Base-by-base conservation (phyloP, 495 filamentous ascomycete genomes). In the Penicillium angulare region DNA sequence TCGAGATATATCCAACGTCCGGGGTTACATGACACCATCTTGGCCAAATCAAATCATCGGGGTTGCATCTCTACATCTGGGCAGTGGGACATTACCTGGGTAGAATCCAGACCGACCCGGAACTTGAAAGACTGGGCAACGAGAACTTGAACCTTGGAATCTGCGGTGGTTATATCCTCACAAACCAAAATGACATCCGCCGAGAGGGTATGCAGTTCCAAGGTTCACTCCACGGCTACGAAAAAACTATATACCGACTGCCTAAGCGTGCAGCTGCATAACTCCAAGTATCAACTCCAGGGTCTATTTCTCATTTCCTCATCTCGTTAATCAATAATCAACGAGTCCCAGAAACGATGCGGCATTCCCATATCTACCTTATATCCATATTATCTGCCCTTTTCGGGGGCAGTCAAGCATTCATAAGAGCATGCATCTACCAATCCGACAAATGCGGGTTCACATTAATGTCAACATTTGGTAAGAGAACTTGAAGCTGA, bases 401-500 rank as follows among this genome's bases (percentile, higher is more conserved):
- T 3, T 20, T 48, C n/a, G 17, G 45, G 10, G 33, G 38, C 29
- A 39, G 33, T 17, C n/a, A 40, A 7, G 46, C 47, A 22, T 61
- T 49, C 36, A 23, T 43, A 32, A 52, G 15, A 26, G 54, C 58
- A 47, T 61, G 58, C 29, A 47, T 61, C 23, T 61, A 61, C 26
- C 54, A 56, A 43, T n/a, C 50, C 6, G 53, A 57, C 10, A 61
- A 57, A 49, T 61, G 53, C 33, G 58, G 58, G 43, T 47, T 26
- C 24, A 57, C 54, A 8, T 42, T 61, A 41, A 52, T 53, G 5
- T 40, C 47, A 17, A 24, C 40, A 10, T 56, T 57, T 39, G 57
- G 57, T 57, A 54, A 12, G 48, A 7, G 15, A 12, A 36, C n/a
- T 17, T 8, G n/a, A 13, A 24, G 12, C 13, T 15, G 8, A 7